A percentile compares a stretch with the other conserved stretches of the same genome.
phyloP scores from a whole-genome alignment of 106 monocot genomes.

The Amphibolis antarctica region DNA sequence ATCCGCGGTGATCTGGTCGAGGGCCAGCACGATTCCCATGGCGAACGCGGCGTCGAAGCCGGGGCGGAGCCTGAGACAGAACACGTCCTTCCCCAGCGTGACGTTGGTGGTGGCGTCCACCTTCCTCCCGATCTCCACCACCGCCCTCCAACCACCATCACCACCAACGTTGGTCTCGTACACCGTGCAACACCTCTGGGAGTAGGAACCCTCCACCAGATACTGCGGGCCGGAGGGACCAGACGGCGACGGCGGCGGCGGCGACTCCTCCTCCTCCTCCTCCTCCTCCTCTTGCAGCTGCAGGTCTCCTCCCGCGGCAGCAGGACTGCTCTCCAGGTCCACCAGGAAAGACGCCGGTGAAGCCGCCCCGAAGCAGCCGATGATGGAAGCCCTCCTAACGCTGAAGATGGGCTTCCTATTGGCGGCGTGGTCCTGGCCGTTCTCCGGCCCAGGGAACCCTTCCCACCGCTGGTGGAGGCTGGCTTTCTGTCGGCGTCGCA shows the following conservation, averaged over 20 bases:
- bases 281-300: background rate
- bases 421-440: background rate
- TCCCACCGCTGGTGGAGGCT: slow-evolving; percentile 96
- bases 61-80: slow-evolving; percentile 45
- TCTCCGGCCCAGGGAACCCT: slow-evolving; percentile 45
- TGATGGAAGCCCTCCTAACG: slow-evolving; percentile 55
- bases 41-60: slow-evolving; percentile 72
- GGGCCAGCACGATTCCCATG: slow-evolving; percentile 83
- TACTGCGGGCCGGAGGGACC: slow-evolving; percentile 25
- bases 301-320: background rate
- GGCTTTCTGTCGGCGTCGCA: slow-evolving; percentile 22
- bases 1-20: slow-evolving; percentile 59
- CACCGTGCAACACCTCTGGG: slow-evolving; percentile 54
- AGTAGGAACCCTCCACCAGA: slow-evolving; percentile 67
- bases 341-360: slow-evolving; percentile 16
- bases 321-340: slow-evolving; percentile 11
- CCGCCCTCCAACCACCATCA: background rate
- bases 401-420: slow-evolving; percentile 41
- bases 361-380: slow-evolving; percentile 25
- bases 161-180: background rate
- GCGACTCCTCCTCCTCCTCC: background rate
- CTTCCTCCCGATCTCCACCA: slow-evolving; percentile 54
- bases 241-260: background rate
- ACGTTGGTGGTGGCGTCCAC: slow-evolving; percentile 37
- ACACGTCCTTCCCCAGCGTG: slow-evolving; percentile 68